Evolutionary conservation across 768 basidiomycete species (phyloP).

Genomic region (Paxillus rubicundulus): DNA sequence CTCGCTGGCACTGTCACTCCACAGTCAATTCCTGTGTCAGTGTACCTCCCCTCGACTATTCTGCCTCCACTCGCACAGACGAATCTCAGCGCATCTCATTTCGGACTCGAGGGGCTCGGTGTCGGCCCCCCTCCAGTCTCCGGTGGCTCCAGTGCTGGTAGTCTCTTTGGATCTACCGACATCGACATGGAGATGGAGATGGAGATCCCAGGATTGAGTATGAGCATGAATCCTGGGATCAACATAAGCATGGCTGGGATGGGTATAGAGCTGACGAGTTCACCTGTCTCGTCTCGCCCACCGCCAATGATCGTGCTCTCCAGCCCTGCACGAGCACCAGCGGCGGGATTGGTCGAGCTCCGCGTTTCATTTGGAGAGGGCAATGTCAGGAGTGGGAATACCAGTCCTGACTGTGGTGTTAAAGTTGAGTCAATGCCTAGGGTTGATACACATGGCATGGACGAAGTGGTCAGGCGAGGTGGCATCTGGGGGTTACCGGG

Average conservation of each 20-base stretch:
- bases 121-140: slow-evolving; percentile 22
- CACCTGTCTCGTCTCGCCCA: slow-evolving; percentile 36
- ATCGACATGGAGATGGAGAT: slow-evolving; percentile 35
- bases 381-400: slow-evolving; percentile 9
- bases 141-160: slow-evolving; percentile 22
- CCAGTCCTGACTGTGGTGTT: slow-evolving; percentile 21
- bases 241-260: slow-evolving; percentile 33
- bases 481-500: slow-evolving; percentile 69
- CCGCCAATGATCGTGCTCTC: slow-evolving; percentile 62
- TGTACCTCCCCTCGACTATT: slow-evolving; percentile 50
- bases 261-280: slow-evolving; percentile 27
- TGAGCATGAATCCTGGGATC: slow-evolving; percentile 33
- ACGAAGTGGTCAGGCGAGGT: slow-evolving; percentile 71
- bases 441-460: slow-evolving; percentile 52
- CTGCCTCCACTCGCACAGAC: slow-evolving; percentile 21
- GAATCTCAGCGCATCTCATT: slow-evolving; percentile 19
- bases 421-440: slow-evolving; percentile 35
- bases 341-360: slow-evolving; percentile 64
- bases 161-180: slow-evolving; percentile 31
- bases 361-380: slow-evolving; percentile 58
- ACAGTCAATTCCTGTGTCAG: slow-evolving; percentile 62
- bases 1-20: slow-evolving; percentile 49
- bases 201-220: slow-evolving; percentile 35
- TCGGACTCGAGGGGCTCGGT: slow-evolving; percentile 27
- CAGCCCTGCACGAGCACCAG: slow-evolving; percentile 61